Evolutionary conservation across 2,329 filamentous ascomycete species (phyloP), one percentile per base, ranked within the genome.

Genomic region (Aspergillus pseudoglaucus): DNA sequence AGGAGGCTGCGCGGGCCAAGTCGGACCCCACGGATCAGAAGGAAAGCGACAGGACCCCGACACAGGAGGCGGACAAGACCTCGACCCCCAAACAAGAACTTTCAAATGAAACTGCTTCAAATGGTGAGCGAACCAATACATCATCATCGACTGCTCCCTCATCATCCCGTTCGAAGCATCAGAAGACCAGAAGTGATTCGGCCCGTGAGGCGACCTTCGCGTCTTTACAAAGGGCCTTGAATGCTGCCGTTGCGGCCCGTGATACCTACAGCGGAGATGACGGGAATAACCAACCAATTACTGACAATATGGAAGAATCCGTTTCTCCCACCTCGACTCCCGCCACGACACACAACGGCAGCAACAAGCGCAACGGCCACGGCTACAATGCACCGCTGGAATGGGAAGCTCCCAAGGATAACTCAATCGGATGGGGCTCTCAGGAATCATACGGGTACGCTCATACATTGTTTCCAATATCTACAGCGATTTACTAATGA

Each of bases 161-260:
- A 9, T 47, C 56, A 43, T 57, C 60, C 22, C 57, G 57, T 6
- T 58, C 54, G 43, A 69, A 63, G 48, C 65, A 70, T 47, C 62
- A 65, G 32, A 68, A 69, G 45, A 62, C 65, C 20, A 59, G 59
- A 42, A 69, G 63, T 45, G 68, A 71, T 44, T 61, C 64, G 6
- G 60, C 63, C 27, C 66, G 68, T 14, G 68, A 71, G 49, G 67
- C 68, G 37, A 71, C 67, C 14, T 71, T 70, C 55, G 67, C 65
- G 8, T 73, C 70, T n/a, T 56, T 73, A 42, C 70, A 73, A 53
- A 59, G 70, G 48, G 69, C 70, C n/a, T 59, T 73, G 43, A 67
- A 65, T 47, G 67, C 68, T 35, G 69, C 70, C 9, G 67, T 67
- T 47, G 67, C 68, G 42, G 68, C 67, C 44, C 66, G 66, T 18